Percentiles rank a stretch among this genome's conserved stretches.
Evolutionary conservation across 257 asterid genomes (phyloP).

Genomic region (Solanum virginianum): DNA sequence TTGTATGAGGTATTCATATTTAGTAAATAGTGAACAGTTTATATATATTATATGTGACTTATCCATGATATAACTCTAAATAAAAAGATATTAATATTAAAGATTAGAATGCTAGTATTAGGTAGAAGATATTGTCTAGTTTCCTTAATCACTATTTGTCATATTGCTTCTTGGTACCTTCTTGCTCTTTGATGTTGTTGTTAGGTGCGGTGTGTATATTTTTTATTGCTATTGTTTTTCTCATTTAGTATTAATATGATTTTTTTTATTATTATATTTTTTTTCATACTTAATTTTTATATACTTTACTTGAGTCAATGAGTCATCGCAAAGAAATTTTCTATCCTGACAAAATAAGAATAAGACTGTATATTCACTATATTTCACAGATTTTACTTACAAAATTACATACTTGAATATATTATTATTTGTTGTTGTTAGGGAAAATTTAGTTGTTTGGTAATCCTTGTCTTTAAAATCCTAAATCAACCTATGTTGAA

Average conservation of each 20-base stretch:
- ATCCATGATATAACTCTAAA: not conserved
- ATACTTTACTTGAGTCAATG: not conserved
- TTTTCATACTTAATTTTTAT: not conserved
- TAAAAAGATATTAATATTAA: not conserved
- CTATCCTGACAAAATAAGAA: not conserved
- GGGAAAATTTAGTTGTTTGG: not conserved
- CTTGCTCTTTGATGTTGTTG: not conserved
- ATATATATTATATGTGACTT: fast-evolving
- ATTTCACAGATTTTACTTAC: fast-evolving
- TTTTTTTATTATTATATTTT: not conserved
- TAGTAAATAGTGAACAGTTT: not conserved
- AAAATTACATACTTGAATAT: too few relatives aligned
- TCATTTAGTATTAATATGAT: not conserved
- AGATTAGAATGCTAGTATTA: not conserved
- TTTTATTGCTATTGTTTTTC: not conserved
- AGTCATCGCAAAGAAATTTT: not conserved
- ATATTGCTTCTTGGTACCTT: not conserved
- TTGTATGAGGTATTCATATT: not conserved
- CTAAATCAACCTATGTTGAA: not conserved
- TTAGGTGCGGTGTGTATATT: not conserved
- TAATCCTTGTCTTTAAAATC: not conserved
- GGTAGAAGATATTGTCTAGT: not conserved
- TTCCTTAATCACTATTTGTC: not conserved
- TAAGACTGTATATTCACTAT: fast-evolving
- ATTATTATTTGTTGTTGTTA: not conserved